Conservation (phyloP, 1,284 basidiomycete genomes). For the Singerocomus inundabilis region DNA sequence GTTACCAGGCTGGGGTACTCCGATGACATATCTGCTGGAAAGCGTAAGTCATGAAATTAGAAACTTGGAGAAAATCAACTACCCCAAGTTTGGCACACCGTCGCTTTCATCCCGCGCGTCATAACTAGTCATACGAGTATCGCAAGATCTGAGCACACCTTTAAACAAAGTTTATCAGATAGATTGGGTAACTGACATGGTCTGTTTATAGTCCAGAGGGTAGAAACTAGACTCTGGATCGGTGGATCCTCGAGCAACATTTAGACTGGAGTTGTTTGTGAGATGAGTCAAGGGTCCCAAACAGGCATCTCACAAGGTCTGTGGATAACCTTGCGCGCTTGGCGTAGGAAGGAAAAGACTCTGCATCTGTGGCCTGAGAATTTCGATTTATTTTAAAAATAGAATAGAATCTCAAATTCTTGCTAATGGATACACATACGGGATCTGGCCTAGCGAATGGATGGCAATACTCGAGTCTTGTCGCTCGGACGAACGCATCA, state of each 20-base stretch:
- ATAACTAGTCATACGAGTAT: constrained; percentile 11
- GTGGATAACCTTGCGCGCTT: constrained; percentile 9
- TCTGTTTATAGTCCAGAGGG: constrained; percentile 4
- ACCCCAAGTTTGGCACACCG: constrained; percentile 15
- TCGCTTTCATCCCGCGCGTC: background rate
- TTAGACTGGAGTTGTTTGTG: constrained; percentile 10
- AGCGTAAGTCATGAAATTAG: constrained; percentile 17
- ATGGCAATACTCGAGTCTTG: constrained; percentile 4
- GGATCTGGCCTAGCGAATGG: background rate
- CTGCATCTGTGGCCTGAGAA: constrained; percentile 9
- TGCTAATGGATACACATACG: constrained; percentile 15
- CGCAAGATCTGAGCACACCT: constrained; percentile 1
- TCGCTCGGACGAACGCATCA: constrained; percentile 3
- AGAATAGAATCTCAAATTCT: too few relatives aligned
- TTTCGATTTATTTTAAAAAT: background rate
- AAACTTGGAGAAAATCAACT: constrained; percentile 12
- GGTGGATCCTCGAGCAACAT: constrained; percentile 2
- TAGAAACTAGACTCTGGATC: constrained; percentile 3
- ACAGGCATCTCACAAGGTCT: constrained; percentile 15
- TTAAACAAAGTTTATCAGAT: constrained; percentile 6
- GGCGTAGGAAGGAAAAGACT: background rate
- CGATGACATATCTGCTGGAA: constrained; percentile 15
- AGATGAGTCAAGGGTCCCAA: background rate
- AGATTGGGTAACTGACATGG: constrained; percentile 13
- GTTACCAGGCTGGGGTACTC: background rate